Evolutionary conservation across 2,329 filamentous ascomycete genomes (phyloP), one percentile per base, ranked within the genome.

Genomic region (Fusarium agapanthi): DNA sequence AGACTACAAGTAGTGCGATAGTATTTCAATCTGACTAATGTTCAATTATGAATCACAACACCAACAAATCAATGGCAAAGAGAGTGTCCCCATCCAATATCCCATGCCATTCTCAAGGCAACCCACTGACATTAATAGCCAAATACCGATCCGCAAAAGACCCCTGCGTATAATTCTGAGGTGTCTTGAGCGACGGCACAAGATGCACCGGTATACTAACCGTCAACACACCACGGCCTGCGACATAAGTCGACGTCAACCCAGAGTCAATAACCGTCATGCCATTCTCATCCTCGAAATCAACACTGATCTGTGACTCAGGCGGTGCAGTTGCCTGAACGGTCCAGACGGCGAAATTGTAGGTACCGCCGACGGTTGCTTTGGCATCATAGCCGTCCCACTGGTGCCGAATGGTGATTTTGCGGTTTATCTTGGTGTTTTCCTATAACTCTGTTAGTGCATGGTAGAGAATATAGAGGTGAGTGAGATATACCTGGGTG

Each of bases 1-100:
- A 5, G 3, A 2, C 3, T 3, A 1, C 15, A 48, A 24, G 28
- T 50, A 32, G 3, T 1, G 0, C 3, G 0, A 3, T 34, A 7
- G 47, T 34, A 24, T 50, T 34, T 1, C n/a, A 50, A 34, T 34
- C 47, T 50, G n/a, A 24, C 30, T 24, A 50, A 50, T 24, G 12
- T 1, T 50, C 10, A 47, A 9, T 22, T 3, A 6, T 26, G 13
- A 24, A 34, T 37, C 12, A 37, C 32, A 10, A 53, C 14, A 1
- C 34, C 24, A 16, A 53, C 13, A 37, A 28, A 28, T 16, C 45
- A 12, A 4, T 2, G 0, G n/a, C 16, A 20, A 20, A 34, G 12
- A 48, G 45, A 51, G 16, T 22, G 34, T 28, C 24, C 34, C 14
- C 20, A 16, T 37, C 18, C n/a, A 37, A 28, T 12, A 26, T 3